Conservation (phyloP, 805 yeast genomes). For the Cyberlindnera americana region DNA sequence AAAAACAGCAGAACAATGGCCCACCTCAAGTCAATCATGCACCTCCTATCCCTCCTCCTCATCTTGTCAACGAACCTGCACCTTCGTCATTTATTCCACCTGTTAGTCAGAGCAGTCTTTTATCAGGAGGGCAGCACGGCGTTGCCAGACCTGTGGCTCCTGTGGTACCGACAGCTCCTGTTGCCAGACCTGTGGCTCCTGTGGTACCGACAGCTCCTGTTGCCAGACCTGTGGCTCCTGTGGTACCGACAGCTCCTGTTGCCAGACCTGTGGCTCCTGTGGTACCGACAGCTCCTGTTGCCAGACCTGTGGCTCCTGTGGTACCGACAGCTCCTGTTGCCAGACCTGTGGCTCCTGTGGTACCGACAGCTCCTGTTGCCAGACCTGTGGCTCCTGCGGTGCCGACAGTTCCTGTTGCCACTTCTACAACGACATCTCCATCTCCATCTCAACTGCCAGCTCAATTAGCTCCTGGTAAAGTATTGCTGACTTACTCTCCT, state of each 20-base stretch:
- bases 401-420: no score
- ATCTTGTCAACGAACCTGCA: constrained; percentile 8
- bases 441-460: no score
- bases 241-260: no score
- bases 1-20: no score
- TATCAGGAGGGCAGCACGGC: neutral
- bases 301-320: neutral
- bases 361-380: neutral
- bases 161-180: neutral
- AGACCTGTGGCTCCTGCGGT: neutral
- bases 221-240: neutral
- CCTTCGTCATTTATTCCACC: constrained; percentile 16
- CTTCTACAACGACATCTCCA: no score
- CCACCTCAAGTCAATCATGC: neutral
- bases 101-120: constrained; percentile 2
- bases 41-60: constrained; percentile 19
- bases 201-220: neutral
- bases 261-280: no score
- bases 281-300: neutral
- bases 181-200: neutral
- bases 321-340: neutral
- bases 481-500: neutral
- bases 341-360: neutral
- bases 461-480: neutral
- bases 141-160: no score